Evolutionary conservation across 768 basidiomycete species (phyloP), one percentile per base, ranked within the genome.

Genomic region (Albatrellus ellisii): DNA sequence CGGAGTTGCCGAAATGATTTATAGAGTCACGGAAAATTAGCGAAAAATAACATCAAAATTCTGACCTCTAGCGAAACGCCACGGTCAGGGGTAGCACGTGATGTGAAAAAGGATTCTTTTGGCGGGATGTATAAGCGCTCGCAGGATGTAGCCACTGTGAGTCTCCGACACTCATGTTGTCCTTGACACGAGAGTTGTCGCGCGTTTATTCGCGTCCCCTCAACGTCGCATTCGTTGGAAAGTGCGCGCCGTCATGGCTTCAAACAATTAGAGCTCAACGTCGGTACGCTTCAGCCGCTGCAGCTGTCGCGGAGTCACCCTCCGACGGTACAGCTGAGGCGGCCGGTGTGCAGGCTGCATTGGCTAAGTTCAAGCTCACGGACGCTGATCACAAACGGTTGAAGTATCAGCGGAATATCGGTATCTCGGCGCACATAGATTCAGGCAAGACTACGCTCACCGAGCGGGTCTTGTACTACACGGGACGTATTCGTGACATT

Each of bases 371-470:
- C 38, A 41, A 62, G 2, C 64, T 87, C 49, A 69, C 80, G 1
- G 75, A 78, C 5, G 62, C 66, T 37, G 95, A 99, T 63, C 48
- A 65, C 41, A 54, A 62, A 45, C 69, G 84, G 9, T 69, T 97
- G 31, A 63, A 59, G 17, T 75, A 75, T 44, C 88, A 98, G 59
- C 68, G 95, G 49, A 99, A 99, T 59, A 94, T 99, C 46, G 95
- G 95, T 50, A 84, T 99, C 46, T 88, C 84, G 3, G 90, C 90
- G 0, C 89, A 92, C 56, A 92, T 92, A 50, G 89, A 95, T 60
- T 91, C 91, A 3, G 95, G 95, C 21, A 99, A 99, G 69, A 99
- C 95, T 0, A 99, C 95, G 2, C 62, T 98, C 51, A 98, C 95
- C 22, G 95, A 99, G 56, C 86, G 95, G 10, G 76, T 98, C 42